Percentiles rank a stretch among this genome's conserved stretches.
Conservation (phyloP, 2,329 filamentous ascomycete genomes). For the Epichloe sp. region DNA sequence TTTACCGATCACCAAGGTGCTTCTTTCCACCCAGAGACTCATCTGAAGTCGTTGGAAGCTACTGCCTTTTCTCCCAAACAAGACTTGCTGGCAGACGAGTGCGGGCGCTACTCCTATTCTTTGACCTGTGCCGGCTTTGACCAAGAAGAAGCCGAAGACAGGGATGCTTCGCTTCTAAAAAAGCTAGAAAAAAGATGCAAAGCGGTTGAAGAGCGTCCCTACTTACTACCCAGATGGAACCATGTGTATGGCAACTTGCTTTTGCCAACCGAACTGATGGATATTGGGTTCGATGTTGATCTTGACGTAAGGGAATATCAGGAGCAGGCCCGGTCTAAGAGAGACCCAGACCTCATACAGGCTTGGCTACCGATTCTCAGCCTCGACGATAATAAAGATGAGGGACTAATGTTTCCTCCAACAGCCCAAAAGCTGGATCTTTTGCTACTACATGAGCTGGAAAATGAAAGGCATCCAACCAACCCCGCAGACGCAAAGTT, state of each 20-base stretch:
- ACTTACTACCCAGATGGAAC: constrained; percentile 3
- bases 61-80: not conserved
- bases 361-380: constrained; percentile 4
- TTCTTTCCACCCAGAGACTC: constrained; percentile 16
- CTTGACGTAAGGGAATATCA: constrained; percentile 1
- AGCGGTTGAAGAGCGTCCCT: not conserved
- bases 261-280: constrained; percentile 2
- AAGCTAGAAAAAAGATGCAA: not conserved
- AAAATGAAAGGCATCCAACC: not conserved
- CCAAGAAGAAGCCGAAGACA: not conserved
- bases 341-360: constrained; percentile 4
- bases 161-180: not conserved
- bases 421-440: not conserved
- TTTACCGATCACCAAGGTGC: constrained; percentile 13
- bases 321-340: constrained; percentile 1
- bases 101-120: not conserved
- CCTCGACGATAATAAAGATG: constrained; percentile 4
- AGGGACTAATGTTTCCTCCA: constrained; percentile 3
- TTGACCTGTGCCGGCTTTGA: not conserved
- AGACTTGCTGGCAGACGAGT: not conserved
- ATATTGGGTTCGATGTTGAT: not conserved
- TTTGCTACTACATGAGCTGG: constrained; percentile 4
- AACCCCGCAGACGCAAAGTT: constrained; percentile 1
- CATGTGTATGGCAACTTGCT: not conserved
- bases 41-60: constrained; percentile 9